Percentiles rank a stretch among this genome's conserved stretches.
Conservation (phyloP, 306 rosid species). For the Ceratonia siliqua region DNA sequence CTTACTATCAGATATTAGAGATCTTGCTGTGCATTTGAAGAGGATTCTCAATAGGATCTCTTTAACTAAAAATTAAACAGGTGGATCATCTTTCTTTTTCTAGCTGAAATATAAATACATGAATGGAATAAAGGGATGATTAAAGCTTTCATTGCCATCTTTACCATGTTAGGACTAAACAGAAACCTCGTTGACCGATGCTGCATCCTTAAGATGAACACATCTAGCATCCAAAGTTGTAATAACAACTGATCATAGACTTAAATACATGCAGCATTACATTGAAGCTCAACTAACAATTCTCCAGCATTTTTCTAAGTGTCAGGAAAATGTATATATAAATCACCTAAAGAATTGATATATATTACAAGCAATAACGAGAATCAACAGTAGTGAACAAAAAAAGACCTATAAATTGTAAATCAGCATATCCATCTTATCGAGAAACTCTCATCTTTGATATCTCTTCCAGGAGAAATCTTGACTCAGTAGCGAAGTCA, state of each 20-base stretch:
- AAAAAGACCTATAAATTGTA: neutral
- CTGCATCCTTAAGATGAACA: neutral
- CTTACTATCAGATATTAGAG: no score
- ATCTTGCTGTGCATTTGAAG: no score
- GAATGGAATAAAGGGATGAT: no score
- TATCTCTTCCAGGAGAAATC: constrained; percentile 67
- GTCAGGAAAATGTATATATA: constrained; percentile 23
- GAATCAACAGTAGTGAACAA: neutral
- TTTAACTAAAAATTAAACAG: no score
- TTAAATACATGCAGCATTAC: neutral
- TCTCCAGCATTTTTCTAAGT: neutral
- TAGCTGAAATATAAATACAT: no score
- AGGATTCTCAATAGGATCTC: no score
- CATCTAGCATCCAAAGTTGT: neutral
- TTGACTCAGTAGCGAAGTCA: constrained; percentile 83
- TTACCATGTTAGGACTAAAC: neutral
- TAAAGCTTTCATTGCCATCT: neutral
- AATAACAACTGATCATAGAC: neutral
- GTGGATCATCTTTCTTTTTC: no score
- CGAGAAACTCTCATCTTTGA: constrained; percentile 60
- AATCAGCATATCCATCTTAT: constrained; percentile 25
- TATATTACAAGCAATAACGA: constrained; percentile 35
- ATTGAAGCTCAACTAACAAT: neutral
- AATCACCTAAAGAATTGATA: constrained; percentile 10
- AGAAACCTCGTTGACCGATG: neutral